Percentiles rank a stretch among this genome's conserved stretches.
Evolutionary conservation across 805 yeast genomes (phyloP).

Genomic region (Saccharomycopsis malanga): DNA sequence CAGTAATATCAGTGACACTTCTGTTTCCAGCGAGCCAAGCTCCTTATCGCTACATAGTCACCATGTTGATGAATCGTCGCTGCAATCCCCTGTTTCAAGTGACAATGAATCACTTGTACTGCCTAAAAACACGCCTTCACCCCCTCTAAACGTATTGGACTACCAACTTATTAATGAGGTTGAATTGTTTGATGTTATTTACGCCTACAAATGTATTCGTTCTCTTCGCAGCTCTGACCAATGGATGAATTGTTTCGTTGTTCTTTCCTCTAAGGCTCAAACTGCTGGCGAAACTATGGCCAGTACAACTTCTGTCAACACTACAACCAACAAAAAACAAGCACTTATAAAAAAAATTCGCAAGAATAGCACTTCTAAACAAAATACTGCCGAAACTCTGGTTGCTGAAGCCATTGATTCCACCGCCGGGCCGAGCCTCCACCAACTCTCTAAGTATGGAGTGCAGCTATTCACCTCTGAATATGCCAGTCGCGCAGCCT

Average conservation of each 20-base stretch:
- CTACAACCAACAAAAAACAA: neutral
- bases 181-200: slow-evolving; percentile 12
- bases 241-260: slow-evolving; percentile 13
- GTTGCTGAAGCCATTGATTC: neutral
- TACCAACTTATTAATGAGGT: slow-evolving; percentile 11
- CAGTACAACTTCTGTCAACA: neutral
- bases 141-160: too few relatives aligned
- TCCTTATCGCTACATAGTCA: neutral
- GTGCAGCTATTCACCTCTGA: neutral
- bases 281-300: neutral
- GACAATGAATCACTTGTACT: neutral
- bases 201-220: slow-evolving; percentile 16
- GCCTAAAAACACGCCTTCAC: too few relatives aligned
- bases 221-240: slow-evolving; percentile 4
- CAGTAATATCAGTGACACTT: neutral
- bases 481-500: neutral
- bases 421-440: neutral
- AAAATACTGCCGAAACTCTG: neutral
- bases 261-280: slow-evolving; percentile 2
- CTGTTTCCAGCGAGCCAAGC: neutral
- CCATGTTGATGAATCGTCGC: neutral
- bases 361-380: neutral
- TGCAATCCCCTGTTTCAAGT: neutral
- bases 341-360: neutral
- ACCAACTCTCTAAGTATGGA: neutral